Conservation (phyloP, 1,284 basidiomycete genomes). For the Ganoderma leucocontextum region DNA sequence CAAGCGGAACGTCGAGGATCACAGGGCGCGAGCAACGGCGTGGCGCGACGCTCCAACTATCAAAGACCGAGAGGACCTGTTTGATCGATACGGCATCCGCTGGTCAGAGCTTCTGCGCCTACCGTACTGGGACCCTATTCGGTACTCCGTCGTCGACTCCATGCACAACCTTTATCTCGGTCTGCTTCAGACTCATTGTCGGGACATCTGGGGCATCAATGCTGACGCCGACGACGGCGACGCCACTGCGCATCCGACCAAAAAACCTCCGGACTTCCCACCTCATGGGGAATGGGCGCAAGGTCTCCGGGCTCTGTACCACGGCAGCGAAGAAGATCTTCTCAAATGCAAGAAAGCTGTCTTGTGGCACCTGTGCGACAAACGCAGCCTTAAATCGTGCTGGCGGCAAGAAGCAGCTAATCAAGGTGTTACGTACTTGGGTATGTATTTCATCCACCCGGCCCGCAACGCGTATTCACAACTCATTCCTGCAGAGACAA, state of each 20-base stretch:
- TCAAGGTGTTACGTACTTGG: not conserved
- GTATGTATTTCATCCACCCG: too few species aligned
- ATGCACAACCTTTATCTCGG: not conserved
- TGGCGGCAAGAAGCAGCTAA: not conserved
- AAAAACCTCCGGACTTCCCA: not conserved
- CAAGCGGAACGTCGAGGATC: not conserved
- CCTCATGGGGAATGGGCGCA: not conserved
- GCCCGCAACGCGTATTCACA: too few species aligned
- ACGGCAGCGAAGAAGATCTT: not conserved
- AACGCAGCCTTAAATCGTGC: not conserved
- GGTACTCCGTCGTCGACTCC: not conserved
- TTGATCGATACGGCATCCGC: not conserved
- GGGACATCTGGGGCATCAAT: not conserved
- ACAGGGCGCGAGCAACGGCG: not conserved
- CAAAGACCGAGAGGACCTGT: not conserved
- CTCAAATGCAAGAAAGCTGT: not conserved
- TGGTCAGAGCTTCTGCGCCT: not conserved
- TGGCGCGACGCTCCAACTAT: not conserved
- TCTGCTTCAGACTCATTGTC: not conserved
- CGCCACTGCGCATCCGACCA: not conserved
- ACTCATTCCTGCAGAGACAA: too few species aligned
- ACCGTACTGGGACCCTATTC: not conserved
- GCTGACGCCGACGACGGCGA: not conserved
- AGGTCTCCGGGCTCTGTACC: not conserved
- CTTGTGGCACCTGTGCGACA: not conserved